Conservation (phyloP, 129 eudicot species). For the Lonicera japonica region DNA sequence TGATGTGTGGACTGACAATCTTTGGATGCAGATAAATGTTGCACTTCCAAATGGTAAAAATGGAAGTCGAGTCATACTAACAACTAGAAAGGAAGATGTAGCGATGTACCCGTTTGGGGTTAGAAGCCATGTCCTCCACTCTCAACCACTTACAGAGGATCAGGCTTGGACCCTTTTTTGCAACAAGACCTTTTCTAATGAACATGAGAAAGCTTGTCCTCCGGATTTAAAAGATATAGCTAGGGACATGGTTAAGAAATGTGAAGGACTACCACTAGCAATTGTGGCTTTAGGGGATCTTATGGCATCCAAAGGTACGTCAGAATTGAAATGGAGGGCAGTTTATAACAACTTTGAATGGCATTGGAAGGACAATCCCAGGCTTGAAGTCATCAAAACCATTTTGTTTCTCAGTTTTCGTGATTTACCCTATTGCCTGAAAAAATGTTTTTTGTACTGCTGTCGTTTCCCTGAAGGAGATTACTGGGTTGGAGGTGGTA, state of each 20-base stretch:
- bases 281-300: neutral
- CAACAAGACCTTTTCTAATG: neutral
- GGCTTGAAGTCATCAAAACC: neutral
- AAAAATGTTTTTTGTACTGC: constrained; percentile 12
- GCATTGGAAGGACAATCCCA: neutral
- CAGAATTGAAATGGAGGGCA: neutral
- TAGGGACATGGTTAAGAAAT: neutral
- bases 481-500: neutral
- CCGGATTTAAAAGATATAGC: neutral
- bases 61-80: constrained; percentile 15
- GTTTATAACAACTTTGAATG: neutral
- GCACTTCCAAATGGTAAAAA: constrained; percentile 6
- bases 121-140: neutral
- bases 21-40: neutral
- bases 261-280: constrained; percentile 7
- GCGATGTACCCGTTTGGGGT: neutral
- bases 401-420: neutral
- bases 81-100: constrained; percentile 1
- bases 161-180: neutral
- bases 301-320: neutral
- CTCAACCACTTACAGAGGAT: neutral
- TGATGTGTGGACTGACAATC: constrained; percentile 14
- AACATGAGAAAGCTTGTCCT: neutral
- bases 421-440: constrained; percentile 5
- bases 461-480: constrained; percentile 12